Conservation (phyloP, 1,139 yeast species). For the Sugiyamaella paludigena region DNA sequence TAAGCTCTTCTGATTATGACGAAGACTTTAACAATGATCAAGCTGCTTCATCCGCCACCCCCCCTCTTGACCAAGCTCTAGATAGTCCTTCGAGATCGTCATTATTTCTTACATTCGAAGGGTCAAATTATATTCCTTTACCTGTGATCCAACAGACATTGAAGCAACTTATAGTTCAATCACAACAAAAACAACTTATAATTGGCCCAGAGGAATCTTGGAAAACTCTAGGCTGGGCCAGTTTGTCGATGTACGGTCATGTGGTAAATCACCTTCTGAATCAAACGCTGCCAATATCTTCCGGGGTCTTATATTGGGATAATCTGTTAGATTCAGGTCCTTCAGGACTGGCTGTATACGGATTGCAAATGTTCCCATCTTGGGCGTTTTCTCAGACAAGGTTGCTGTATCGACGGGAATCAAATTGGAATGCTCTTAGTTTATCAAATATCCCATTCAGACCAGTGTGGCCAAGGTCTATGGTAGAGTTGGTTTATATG, state of each 20-base stretch:
- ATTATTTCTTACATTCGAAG: slow-evolving; percentile 14
- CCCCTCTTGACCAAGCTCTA: background rate
- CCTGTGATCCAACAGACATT: slow-evolving; percentile 13
- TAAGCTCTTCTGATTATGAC: background rate
- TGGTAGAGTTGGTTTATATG: slow-evolving; percentile 15
- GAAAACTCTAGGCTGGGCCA: slow-evolving; percentile 19
- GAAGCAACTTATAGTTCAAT: background rate
- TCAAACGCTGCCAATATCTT: slow-evolving; percentile 35
- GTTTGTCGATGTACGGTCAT: slow-evolving; percentile 25
- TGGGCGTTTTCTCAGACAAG: slow-evolving; percentile 14
- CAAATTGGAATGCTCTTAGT: slow-evolving; percentile 7
- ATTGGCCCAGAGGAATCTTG: slow-evolving; percentile 2
- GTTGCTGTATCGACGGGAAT: slow-evolving; percentile 5
- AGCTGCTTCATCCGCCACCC: too few species aligned
- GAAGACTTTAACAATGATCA: background rate
- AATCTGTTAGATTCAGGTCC: slow-evolving; percentile 28
- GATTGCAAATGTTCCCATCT: slow-evolving; percentile 30
- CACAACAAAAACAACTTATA: background rate
- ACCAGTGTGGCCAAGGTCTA: slow-evolving; percentile 13
- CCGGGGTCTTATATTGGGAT: slow-evolving; percentile 38
- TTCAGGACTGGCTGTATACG: slow-evolving; percentile 27
- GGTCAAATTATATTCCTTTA: slow-evolving; percentile 11
- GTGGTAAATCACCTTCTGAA: slow-evolving; percentile 31
- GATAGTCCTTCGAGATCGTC: slow-evolving; percentile 2
- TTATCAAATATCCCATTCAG: slow-evolving; percentile 13